Evolutionary conservation across 2,329 filamentous ascomycete genomes (phyloP).

Genomic region (Alternaria conjuncta): DNA sequence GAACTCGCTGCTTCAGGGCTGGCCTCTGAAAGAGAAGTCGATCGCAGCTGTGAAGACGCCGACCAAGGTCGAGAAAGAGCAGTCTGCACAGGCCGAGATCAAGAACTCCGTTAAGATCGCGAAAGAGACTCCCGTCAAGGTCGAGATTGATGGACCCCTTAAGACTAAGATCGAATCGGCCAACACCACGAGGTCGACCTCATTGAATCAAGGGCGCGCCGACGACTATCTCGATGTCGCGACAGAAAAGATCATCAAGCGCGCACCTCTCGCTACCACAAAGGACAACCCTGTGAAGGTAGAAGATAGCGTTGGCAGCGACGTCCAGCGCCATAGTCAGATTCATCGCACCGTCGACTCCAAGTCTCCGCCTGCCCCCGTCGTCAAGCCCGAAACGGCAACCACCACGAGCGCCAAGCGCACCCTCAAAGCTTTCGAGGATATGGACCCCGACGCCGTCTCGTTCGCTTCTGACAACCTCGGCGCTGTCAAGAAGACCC

Average conservation of each 20-base stretch:
- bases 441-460: neutral
- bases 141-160: too few relatives aligned
- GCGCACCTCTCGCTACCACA: neutral
- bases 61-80: too few relatives aligned
- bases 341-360: neutral
- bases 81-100: too few relatives aligned
- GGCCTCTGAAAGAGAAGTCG: too few relatives aligned
- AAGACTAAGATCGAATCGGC: too few relatives aligned
- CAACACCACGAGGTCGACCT: too few relatives aligned
- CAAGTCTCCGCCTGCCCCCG: neutral
- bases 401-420: neutral
- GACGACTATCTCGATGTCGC: neutral
- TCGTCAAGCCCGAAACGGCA: neutral
- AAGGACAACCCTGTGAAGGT: neutral
- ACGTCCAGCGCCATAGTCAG: neutral
- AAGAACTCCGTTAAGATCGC: too few relatives aligned
- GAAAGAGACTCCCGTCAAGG: too few relatives aligned
- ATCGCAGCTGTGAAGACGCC: too few relatives aligned
- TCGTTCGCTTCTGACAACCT: neutral
- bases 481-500: too few relatives aligned
- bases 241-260: rapidly evolving
- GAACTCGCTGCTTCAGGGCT: too few relatives aligned
- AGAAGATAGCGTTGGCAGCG: neutral
- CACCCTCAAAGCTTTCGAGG: neutral
- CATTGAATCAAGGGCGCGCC: too few relatives aligned